Percentiles rank a stretch among this genome's conserved stretches.
phyloP scores from a whole-genome alignment of 2,329 filamentous ascomycete genomes.

The Aspergillus hortae region DNA sequence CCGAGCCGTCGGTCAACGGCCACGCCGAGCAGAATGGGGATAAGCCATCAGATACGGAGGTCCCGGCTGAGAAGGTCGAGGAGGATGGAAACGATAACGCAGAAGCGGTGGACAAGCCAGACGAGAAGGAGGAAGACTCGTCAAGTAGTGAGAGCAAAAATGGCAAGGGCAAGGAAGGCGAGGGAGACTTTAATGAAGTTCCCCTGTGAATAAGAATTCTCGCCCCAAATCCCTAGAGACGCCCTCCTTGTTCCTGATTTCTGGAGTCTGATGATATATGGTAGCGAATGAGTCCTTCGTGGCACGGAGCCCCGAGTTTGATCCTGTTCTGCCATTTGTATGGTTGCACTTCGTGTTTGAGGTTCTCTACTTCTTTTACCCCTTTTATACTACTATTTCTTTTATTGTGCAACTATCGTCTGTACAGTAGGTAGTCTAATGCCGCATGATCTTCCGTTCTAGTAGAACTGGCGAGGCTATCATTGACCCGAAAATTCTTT shows the following conservation, averaged over 20 bases:
- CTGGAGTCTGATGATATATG: constrained; percentile 3
- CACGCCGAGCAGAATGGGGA: constrained; percentile 9
- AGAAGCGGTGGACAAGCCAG: constrained; percentile 12
- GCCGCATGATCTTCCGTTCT: neutral
- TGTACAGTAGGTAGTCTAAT: constrained; percentile 17
- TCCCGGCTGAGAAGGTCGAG: constrained; percentile 3
- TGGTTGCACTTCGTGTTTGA: constrained; percentile 8
- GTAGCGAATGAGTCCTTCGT: constrained; percentile 1
- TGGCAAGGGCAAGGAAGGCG: constrained; percentile 29
- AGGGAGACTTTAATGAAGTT: constrained; percentile 34
- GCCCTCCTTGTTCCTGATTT: neutral
- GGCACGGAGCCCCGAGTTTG: neutral
- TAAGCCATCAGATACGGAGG: neutral
- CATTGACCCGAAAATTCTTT: neutral
- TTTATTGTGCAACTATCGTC: constrained; percentile 7
- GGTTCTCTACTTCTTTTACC: neutral
- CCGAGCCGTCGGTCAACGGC: constrained; percentile 17
- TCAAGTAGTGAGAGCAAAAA: constrained; percentile 17
- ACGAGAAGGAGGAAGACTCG: constrained; percentile 19
- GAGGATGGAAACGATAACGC: constrained; percentile 4
- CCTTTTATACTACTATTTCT: constrained; percentile 1
- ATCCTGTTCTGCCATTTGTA: constrained; percentile 6
- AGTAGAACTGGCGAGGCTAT: neutral
- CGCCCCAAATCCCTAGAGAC: constrained; percentile 14
- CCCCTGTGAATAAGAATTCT: constrained; percentile 22